phyloP scores from a whole-genome alignment of 441 rosid genomes.

The Flueggea neowawraea region DNA sequence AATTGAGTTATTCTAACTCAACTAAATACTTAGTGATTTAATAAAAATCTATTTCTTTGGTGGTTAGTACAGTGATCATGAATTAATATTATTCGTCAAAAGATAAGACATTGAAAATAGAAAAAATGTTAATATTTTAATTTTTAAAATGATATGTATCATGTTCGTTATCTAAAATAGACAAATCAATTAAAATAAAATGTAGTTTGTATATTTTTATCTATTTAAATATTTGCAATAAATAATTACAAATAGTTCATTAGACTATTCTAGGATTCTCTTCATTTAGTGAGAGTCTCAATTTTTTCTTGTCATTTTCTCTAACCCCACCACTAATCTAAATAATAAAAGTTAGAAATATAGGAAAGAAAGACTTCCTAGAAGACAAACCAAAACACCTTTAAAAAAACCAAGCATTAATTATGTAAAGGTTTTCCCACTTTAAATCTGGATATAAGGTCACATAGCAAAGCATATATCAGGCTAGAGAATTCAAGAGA shows the following conservation, averaged over 20 bases:
- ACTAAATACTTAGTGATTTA: no score
- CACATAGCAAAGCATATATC: constrained; percentile 3
- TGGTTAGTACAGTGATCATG: no score
- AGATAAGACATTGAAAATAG: no score
- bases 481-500: constrained; percentile 16
- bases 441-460: constrained; percentile 37
- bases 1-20: no score
- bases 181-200: no score
- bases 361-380: constrained; percentile 32
- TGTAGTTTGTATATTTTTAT: no score
- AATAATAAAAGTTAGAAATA: constrained; percentile 9
- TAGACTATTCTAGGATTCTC: constrained; percentile 57
- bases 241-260: constrained; percentile 1
- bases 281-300: constrained; percentile 24
- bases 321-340: constrained; percentile 58
- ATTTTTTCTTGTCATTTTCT: constrained; percentile 44
- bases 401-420: constrained; percentile 33
- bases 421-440: constrained; percentile 46
- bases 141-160: no score
- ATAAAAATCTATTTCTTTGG: no score
- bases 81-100: no score
- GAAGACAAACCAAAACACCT: constrained; percentile 56
- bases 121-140: no score
- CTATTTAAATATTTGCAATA: background rate
- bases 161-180: no score